Evolutionary conservation across 1,284 basidiomycete species (phyloP).

Genomic region (Chalciporus sp.): DNA sequence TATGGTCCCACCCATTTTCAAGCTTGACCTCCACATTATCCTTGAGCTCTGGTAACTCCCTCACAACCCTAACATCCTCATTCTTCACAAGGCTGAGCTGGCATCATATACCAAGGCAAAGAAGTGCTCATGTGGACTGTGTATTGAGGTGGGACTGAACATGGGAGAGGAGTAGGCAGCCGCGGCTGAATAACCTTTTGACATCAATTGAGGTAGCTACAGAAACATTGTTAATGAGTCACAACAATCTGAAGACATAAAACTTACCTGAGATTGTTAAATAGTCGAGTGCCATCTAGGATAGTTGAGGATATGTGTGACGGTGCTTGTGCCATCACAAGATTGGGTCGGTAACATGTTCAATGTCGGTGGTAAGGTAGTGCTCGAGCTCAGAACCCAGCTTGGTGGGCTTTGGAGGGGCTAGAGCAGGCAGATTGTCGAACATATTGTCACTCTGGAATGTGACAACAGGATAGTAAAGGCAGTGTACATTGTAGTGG

Average conservation of each 20-base stretch:
- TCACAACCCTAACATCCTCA: too few species aligned
- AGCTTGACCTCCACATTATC: too few species aligned
- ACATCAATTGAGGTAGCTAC: too few species aligned
- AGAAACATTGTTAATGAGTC: too few species aligned
- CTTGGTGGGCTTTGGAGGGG: background rate
- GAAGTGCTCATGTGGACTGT: too few species aligned
- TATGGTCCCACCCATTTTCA: constrained; percentile 23
- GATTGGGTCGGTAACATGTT: constrained; percentile 22
- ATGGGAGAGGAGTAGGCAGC: too few species aligned
- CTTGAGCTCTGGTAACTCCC: too few species aligned
- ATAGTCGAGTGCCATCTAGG: constrained; percentile 26
- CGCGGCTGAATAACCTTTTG: too few species aligned
- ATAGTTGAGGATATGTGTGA: constrained; percentile 27
- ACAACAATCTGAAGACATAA: background rate
- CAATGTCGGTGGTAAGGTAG: constrained; percentile 17
- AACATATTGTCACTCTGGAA: background rate
- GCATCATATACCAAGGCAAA: too few species aligned
- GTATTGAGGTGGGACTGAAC: too few species aligned
- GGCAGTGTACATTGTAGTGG: background rate
- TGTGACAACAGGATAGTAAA: background rate
- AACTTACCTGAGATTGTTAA: too few species aligned
- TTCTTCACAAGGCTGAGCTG: too few species aligned
- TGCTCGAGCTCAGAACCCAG: constrained; percentile 13
- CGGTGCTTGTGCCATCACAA: constrained; percentile 29
- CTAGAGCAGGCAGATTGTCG: background rate